Percentiles rank a stretch among this genome's conserved stretches.
phyloP scores from a whole-genome alignment of 139 green algal genomes.

The Closterium sp. region DNA sequence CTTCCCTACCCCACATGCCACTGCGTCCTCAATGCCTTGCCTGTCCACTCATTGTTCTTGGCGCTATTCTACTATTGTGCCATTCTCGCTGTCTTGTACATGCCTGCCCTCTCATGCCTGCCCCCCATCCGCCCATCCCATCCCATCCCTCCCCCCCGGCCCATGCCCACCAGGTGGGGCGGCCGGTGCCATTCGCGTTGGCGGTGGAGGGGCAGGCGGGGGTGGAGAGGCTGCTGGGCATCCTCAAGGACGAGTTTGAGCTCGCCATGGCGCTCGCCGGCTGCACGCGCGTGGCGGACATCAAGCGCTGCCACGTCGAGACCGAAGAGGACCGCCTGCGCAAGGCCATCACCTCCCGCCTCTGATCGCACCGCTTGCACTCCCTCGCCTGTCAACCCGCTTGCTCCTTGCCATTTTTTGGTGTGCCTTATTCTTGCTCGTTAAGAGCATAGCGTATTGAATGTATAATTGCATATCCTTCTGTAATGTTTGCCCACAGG shows the following conservation, averaged over 20 bases:
- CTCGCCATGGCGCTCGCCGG: slow-evolving; percentile 52
- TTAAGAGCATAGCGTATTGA: background rate
- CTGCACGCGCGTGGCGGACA: slow-evolving; percentile 18
- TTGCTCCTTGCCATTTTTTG: background rate
- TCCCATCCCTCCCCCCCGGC: too few relatives aligned
- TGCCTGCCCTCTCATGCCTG: too few relatives aligned
- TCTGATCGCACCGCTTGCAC: background rate
- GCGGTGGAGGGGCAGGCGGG: slow-evolving; percentile 73
- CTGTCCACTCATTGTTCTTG: too few relatives aligned
- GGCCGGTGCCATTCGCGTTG: slow-evolving; percentile 87
- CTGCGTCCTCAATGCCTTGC: background rate
- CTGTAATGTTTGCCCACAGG: background rate
- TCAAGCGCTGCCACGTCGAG: slow-evolving; percentile 33
- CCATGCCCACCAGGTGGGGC: slow-evolving; percentile 54
- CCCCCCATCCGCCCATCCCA: too few relatives aligned
- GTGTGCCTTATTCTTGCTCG: background rate
- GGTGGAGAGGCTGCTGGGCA: slow-evolving; percentile 55
- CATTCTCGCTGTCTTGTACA: too few relatives aligned
- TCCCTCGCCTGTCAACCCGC: background rate
- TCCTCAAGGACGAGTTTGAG: slow-evolving; percentile 54
- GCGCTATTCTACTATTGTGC: too few relatives aligned
- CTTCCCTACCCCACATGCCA: background rate
- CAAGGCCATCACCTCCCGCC: background rate
- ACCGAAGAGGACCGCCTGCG: slow-evolving; percentile 40
- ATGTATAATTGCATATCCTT: background rate